Conservation (phyloP, 1,139 yeast genomes). For the Geotrichum australiense region DNA sequence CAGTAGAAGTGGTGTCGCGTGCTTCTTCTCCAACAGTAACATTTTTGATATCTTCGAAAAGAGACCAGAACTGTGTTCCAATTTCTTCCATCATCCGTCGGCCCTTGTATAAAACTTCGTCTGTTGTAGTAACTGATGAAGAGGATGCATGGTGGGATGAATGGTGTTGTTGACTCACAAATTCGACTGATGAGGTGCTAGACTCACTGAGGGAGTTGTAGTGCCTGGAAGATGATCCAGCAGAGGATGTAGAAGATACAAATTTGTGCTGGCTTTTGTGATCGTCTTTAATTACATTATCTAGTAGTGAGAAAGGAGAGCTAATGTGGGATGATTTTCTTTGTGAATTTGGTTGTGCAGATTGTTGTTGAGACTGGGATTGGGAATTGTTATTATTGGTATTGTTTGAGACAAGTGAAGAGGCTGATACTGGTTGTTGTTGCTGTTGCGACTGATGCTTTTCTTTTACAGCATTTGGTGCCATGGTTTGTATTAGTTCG, state of each 20-base stretch:
- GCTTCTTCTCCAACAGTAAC: conserved; percentile 31
- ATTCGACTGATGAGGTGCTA: conserved; percentile 13
- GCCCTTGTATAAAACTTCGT: conserved; percentile 31
- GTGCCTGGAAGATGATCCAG: conserved; percentile 14
- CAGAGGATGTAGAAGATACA: conserved; percentile 12
- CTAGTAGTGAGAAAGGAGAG: conserved; percentile 13
- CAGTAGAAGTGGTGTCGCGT: conserved; percentile 19
- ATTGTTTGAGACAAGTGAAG: not conserved
- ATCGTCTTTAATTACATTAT: conserved; percentile 3
- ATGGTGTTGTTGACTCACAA: conserved; percentile 1
- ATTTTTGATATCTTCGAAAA: conserved; percentile 32
- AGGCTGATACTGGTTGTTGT: not conserved
- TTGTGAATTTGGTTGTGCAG: no score
- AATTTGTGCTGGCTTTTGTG: conserved; percentile 5
- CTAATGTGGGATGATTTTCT: conserved; percentile 8
- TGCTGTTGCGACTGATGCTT: not conserved
- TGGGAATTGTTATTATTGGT: not conserved
- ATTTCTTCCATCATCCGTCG: conserved; percentile 33
- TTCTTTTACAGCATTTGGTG: not conserved
- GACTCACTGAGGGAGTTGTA: conserved; percentile 17
- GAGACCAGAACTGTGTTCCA: conserved; percentile 34
- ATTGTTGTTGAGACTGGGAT: not conserved
- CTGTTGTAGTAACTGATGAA: not conserved
- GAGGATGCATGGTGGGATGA: not conserved
- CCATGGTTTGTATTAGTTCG: not conserved